Evolutionary conservation across 2,329 filamentous ascomycete genomes (phyloP), one percentile per base, ranked within the genome.

Genomic region (Ascochyta clinopodiicola): DNA sequence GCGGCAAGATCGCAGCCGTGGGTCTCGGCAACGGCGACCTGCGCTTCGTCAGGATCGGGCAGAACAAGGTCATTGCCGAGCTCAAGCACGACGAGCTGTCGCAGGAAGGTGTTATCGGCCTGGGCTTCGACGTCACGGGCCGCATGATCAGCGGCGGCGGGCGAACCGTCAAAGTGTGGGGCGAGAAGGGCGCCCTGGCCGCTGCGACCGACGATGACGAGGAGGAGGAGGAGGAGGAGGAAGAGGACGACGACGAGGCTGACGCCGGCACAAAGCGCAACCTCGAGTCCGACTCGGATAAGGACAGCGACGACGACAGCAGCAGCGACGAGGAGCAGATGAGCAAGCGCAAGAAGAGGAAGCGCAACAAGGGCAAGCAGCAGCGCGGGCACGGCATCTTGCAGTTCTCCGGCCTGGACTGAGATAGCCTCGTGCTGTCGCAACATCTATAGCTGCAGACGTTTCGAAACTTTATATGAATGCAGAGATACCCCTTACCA

Each of bases 81-180:
- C 71, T 89, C 67, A 79, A 85, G 65, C 94, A 97, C 72, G 91
- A 97, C 68, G 92, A 96, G 56, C 78, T 95, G 15, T 61, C 68
- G 3, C 62, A 69, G 17, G 94, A 98, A 71, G 90, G 89, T 2
- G 92, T 97, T 3, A 84, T 92, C 1, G 90, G 85, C 0, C 76
- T 99, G 0, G 89, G 84, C 1, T 96, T 98, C 61, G 95, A 98
- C 76, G 88, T 89, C 45, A 86, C 88, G 46, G 91, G 92, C 40
- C 84, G 95, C 40, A 86, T 99, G 81, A 92, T 99, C 64, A 96
- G 88, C 68, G 93, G 92, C 10, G 95, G 95, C 49, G 95, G 95
- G 0, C 85, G 84, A 64, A 87, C 87, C 0, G 85, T 99, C 60
- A 97, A 97, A 76, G 88, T 98, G 2, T 99, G 95, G 95, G 86